A percentile compares a stretch with the other conserved stretches of the same genome.
phyloP scores from a whole-genome alignment of 768 basidiomycete genomes.

The Vishniacozyma victoriae region DNA sequence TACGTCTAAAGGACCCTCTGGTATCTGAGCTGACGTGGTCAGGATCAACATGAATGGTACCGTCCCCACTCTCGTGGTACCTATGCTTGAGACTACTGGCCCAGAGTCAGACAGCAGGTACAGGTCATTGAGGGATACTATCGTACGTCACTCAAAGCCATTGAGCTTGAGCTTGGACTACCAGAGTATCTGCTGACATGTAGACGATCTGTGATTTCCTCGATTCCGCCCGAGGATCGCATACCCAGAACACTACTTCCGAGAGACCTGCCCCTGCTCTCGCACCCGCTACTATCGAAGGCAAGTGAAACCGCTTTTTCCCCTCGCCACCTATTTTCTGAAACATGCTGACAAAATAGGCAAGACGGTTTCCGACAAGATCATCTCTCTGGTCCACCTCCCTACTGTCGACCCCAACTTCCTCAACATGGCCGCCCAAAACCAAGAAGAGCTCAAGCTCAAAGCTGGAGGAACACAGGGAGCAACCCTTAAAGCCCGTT shows the following conservation, averaged over 20 bases:
- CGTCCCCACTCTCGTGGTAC: constrained; percentile 79
- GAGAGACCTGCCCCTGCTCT: constrained; percentile 67
- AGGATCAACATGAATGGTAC: constrained; percentile 78
- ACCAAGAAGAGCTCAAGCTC: constrained; percentile 53
- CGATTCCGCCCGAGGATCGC: constrained; percentile 69
- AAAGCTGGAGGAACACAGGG: constrained; percentile 50
- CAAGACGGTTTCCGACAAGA: constrained; percentile 49
- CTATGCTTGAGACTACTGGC: constrained; percentile 64
- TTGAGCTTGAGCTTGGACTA: neutral
- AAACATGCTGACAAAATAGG: constrained; percentile 8
- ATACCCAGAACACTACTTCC: constrained; percentile 67
- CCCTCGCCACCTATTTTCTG: neutral
- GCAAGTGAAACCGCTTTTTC: constrained; percentile 39
- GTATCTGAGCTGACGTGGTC: constrained; percentile 38
- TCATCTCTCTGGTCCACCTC: constrained; percentile 60
- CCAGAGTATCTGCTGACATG: constrained; percentile 3
- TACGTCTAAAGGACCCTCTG: constrained; percentile 11
- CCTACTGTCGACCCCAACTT: constrained; percentile 61
- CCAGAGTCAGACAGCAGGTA: constrained; percentile 70
- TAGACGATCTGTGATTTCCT: constrained; percentile 73
- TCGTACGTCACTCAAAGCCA: constrained; percentile 52
- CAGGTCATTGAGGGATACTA: constrained; percentile 69
- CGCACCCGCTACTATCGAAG: constrained; percentile 74
- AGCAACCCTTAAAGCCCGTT: constrained; percentile 52
- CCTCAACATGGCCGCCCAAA: constrained; percentile 57